Evolutionary conservation across 2,329 filamentous ascomycete genomes (phyloP).

Genomic region (Colletotrichum viniferum): DNA sequence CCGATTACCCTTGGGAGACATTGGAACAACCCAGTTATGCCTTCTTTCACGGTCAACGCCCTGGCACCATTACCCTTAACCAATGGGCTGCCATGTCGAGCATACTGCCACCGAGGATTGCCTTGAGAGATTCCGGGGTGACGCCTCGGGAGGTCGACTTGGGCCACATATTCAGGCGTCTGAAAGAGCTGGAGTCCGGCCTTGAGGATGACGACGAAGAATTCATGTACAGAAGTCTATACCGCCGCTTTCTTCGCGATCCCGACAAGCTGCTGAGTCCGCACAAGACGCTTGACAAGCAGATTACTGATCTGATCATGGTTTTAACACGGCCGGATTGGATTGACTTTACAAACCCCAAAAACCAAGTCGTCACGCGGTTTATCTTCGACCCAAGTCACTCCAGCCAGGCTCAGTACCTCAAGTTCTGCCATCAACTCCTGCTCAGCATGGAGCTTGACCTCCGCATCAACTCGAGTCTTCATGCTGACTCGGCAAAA

Average conservation of each 20-base stretch:
- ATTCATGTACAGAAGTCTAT: conserved; percentile 67
- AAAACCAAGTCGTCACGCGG: conserved; percentile 75
- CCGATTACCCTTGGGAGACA: conserved; percentile 67
- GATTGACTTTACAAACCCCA: conserved; percentile 73
- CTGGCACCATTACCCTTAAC: conserved; percentile 75
- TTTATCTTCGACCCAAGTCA: conserved; percentile 70
- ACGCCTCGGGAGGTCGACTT: conserved; percentile 66
- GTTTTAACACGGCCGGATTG: conserved; percentile 72
- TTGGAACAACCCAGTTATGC: conserved; percentile 76
- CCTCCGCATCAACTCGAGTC: conserved; percentile 67
- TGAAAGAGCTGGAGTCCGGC: conserved; percentile 61
- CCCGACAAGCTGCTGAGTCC: conserved; percentile 65
- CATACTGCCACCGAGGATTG: conserved; percentile 57
- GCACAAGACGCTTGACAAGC: conserved; percentile 69
- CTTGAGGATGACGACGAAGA: conserved; percentile 62
- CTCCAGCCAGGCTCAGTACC: conserved; percentile 61
- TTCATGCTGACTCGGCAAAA: conserved; percentile 67
- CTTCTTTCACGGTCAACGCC: conserved; percentile 68
- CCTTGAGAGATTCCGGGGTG: conserved; percentile 62
- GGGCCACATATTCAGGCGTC: conserved; percentile 59
- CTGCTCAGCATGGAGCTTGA: conserved; percentile 75
- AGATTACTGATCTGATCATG: conserved; percentile 74
- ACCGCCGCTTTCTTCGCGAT: conserved; percentile 70
- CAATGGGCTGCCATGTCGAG: conserved; percentile 69
- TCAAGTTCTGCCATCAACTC: conserved; percentile 78